Percentiles rank a stretch among this genome's conserved stretches.
Conservation (phyloP, 2,329 filamentous ascomycete species). For the Daldinia sp. region DNA sequence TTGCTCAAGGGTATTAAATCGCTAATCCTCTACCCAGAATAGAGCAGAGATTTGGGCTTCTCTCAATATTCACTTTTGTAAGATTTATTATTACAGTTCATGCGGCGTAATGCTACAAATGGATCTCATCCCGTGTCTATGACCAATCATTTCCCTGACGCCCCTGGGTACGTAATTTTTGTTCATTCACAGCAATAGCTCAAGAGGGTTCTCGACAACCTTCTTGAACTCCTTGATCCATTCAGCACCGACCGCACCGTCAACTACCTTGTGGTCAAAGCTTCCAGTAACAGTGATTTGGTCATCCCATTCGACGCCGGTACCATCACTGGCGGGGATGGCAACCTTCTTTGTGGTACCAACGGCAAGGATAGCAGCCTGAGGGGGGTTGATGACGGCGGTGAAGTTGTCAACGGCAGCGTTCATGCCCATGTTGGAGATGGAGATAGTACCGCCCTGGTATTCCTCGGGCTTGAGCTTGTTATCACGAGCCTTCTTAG, state of each 20-base stretch:
- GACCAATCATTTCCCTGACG: slow-evolving; percentile 50
- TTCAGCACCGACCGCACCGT: slow-evolving; percentile 95
- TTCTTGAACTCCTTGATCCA: slow-evolving; percentile 98
- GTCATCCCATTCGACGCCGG: slow-evolving; percentile 90
- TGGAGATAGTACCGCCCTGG: slow-evolving; percentile 98
- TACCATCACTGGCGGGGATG: slow-evolving; percentile 83
- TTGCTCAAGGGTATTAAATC: neutral
- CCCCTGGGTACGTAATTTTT: slow-evolving; percentile 38
- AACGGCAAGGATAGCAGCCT: slow-evolving; percentile 93
- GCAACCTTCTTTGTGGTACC: slow-evolving; percentile 97
- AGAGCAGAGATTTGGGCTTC: neutral
- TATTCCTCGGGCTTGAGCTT: slow-evolving; percentile 99
- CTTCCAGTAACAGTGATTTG: slow-evolving; percentile 94
- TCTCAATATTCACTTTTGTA: slow-evolving; percentile 24
- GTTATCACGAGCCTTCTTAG: slow-evolving; percentile 93
- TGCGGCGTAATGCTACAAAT: slow-evolving; percentile 50
- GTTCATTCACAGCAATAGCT: slow-evolving; percentile 81
- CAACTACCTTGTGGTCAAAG: slow-evolving; percentile 99
- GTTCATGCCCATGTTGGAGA: slow-evolving; percentile 99
- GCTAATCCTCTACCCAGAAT: neutral
- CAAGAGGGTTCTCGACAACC: slow-evolving; percentile 95
- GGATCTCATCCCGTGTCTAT: slow-evolving; percentile 49
- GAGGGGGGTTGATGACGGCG: slow-evolving; percentile 98
- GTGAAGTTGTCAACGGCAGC: slow-evolving; percentile 95
- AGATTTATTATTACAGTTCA: slow-evolving; percentile 47